Conservation (phyloP, 768 basidiomycete species). For the Naganishia randhawae region DNA sequence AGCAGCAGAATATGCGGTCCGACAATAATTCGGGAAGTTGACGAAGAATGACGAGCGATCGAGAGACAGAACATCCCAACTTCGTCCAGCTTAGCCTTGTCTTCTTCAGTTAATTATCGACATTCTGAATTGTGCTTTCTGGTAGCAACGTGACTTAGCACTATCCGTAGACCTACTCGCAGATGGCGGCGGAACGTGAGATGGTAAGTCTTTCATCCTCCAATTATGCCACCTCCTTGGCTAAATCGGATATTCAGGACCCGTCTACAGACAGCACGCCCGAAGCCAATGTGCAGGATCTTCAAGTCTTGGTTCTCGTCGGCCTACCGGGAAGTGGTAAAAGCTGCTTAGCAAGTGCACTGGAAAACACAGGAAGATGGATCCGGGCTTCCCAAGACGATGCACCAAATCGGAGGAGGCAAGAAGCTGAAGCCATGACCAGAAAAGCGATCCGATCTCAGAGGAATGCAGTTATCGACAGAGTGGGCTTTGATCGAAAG, state of each 20-base stretch:
- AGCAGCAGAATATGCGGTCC: no score
- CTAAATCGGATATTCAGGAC: not conserved
- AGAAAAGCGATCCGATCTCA: slow-evolving; percentile 30
- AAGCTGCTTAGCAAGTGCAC: slow-evolving; percentile 39
- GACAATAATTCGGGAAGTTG: no score
- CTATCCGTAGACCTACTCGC: no score
- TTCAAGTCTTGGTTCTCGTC: slow-evolving; percentile 39
- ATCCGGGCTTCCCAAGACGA: slow-evolving; percentile 49
- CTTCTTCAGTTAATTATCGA: no score
- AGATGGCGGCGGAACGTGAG: not conserved
- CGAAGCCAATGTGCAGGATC: not conserved
- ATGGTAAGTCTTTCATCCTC: not conserved
- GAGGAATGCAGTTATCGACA: slow-evolving; percentile 45
- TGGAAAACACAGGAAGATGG: slow-evolving; percentile 37
- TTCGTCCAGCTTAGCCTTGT: no score
- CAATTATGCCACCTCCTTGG: not conserved
- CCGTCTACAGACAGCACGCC: not conserved
- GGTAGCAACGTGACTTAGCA: no score
- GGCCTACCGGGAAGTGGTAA: slow-evolving; percentile 49
- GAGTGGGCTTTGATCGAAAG: slow-evolving; percentile 46
- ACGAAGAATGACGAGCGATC: no score
- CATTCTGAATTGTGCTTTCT: no score
- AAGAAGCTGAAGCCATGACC: slow-evolving; percentile 43
- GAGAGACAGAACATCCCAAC: no score
- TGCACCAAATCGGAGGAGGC: slow-evolving; percentile 39